Percentiles rank a stretch among this genome's conserved stretches.
These are phyloP conservation scores for Gentiana dahurica DNA, from an alignment of 257 asterid genomes.

Conservation along the genomic window DNA sequence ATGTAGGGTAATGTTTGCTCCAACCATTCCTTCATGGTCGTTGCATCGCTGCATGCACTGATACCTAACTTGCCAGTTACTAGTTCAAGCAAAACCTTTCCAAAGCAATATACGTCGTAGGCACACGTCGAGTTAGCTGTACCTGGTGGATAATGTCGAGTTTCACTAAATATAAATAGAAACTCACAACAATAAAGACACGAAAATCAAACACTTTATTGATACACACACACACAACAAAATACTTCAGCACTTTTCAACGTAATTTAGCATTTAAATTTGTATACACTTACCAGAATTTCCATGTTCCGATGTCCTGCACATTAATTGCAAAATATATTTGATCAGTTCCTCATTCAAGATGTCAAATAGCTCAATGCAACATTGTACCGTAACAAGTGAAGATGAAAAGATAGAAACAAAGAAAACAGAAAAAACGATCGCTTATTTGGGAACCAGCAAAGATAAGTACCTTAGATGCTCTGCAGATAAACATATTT, in stretches of 20 bases:
- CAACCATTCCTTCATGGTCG: conserved; percentile 13
- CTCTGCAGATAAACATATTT: no score
- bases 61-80: conserved; percentile 18
- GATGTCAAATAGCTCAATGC: background rate
- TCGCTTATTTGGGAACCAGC: no score
- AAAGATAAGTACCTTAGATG: no score
- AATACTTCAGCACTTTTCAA: no score
- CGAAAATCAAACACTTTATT: no score
- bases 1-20: conserved; percentile 7
- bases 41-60: conserved; percentile 1
- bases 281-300: conserved; percentile 38
- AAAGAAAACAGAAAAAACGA: background rate
- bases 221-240: no score
- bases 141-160: conserved; percentile 1
- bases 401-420: background rate
- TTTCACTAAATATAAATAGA: no score
- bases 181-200: no score
- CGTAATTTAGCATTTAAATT: no score
- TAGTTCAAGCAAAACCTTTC: conserved; percentile 17
- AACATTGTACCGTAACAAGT: no score
- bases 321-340: conserved; percentile 15
- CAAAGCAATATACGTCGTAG: conserved; percentile 18
- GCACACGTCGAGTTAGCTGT: conserved; percentile 9
- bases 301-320: conserved; percentile 63
- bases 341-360: conserved; percentile 10